These are phyloP conservation scores for Linum trigynum DNA, from an alignment of 345 rosid genomes.

Conservation along the genomic window DNA sequence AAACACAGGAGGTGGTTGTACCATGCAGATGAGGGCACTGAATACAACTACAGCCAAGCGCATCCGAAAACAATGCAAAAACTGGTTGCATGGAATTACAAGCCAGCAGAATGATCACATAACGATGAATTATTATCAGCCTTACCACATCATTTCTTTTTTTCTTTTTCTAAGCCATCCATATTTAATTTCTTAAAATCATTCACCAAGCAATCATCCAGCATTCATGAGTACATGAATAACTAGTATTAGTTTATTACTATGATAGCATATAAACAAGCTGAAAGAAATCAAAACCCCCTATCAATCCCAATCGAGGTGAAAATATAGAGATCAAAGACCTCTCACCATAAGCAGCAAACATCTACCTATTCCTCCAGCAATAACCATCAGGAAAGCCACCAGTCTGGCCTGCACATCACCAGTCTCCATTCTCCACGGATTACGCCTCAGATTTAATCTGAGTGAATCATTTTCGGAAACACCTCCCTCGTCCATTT, in stretches of 20 bases:
- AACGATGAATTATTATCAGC: background rate
- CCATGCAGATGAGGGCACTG: no score
- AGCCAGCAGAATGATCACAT: background rate
- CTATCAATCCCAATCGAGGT: conserved; percentile 17
- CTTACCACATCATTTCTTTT: background rate
- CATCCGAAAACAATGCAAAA: background rate
- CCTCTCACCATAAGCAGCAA: conserved; percentile 31
- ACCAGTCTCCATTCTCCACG: conserved; percentile 19
- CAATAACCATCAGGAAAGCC: conserved; percentile 26
- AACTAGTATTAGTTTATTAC: background rate
- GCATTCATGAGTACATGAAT: background rate
- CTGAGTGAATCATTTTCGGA: conserved; percentile 13
- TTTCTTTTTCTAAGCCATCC: background rate
- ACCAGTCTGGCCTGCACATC: conserved; percentile 16
- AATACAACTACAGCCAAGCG: background rate
- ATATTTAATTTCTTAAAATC: background rate
- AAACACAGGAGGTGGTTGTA: no score
- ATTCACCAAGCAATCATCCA: background rate
- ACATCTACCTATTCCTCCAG: conserved; percentile 19
- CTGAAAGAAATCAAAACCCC: conserved; percentile 16
- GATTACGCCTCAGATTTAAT: conserved; percentile 9
- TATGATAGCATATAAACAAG: conserved; percentile 1
- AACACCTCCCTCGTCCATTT: conserved; percentile 8
- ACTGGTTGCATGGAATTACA: background rate
- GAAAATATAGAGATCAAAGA: conserved; percentile 23